A percentile compares a stretch with the other conserved stretches of the same genome.
Evolutionary conservation across 352 stramenopile species (phyloP).

Genomic region (Pythium aristosporum): DNA sequence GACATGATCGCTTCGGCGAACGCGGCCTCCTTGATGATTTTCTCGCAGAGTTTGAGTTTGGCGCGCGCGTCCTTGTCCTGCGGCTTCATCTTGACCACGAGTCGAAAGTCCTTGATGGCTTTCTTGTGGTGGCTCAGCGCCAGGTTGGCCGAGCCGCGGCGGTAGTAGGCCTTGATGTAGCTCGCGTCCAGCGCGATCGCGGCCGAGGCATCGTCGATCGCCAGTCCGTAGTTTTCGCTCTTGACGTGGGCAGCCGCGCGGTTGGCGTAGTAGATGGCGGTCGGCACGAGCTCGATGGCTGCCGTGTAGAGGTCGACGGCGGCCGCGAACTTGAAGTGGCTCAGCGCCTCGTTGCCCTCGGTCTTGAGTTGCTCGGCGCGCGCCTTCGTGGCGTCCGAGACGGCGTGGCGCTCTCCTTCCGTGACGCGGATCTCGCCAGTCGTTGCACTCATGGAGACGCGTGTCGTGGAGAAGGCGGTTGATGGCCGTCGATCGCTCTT

Average conservation of each 20-base stretch:
- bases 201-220: constrained; percentile 95
- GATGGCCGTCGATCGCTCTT: neutral
- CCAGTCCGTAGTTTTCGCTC: constrained; percentile 97
- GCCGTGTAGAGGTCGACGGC: constrained; percentile 89
- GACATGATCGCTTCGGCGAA: constrained; percentile 97
- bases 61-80: constrained; percentile 91
- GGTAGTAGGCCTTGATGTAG: constrained; percentile 99
- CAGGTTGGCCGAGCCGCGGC: constrained; percentile 94
- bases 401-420: constrained; percentile 48
- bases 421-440: constrained; percentile 38
- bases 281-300: constrained; percentile 86
- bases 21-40: constrained; percentile 94
- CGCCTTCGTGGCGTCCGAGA: constrained; percentile 61
- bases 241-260: constrained; percentile 97
- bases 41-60: constrained; percentile 97
- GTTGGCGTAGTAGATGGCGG: constrained; percentile 94
- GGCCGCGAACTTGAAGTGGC: constrained; percentile 75
- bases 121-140: constrained; percentile 97
- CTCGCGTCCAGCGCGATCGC: constrained; percentile 93
- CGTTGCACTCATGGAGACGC: constrained; percentile 9
- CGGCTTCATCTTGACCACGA: constrained; percentile 95
- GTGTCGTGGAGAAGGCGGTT: neutral
- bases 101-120: constrained; percentile 96
- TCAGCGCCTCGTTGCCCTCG: constrained; percentile 82
- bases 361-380: constrained; percentile 80